These are phyloP conservation scores for Chlamydomonas asymmetrica DNA, from an alignment of 139 green algal genomes.

Conservation along the genomic window DNA sequence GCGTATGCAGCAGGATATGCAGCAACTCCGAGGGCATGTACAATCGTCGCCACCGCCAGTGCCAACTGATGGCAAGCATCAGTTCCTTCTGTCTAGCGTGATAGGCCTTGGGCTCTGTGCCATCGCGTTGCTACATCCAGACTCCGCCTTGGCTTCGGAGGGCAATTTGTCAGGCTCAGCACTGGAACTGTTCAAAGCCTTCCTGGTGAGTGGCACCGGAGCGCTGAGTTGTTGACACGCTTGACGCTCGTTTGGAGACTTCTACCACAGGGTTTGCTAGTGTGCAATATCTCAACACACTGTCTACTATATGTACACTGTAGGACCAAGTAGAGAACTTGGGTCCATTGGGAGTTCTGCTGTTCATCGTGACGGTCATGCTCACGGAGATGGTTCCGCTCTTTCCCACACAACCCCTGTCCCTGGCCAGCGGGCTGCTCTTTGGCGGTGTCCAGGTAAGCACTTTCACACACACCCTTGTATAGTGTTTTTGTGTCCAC, in stretches of 20 bases:
- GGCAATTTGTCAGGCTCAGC: conserved; percentile 18
- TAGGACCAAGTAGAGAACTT: conserved; percentile 68
- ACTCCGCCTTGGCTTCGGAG: conserved; percentile 13
- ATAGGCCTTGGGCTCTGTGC: too few species aligned
- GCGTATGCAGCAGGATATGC: too few species aligned
- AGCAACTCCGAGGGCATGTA: too few species aligned
- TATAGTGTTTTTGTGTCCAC: conserved; percentile 15
- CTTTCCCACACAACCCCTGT: conserved; percentile 84
- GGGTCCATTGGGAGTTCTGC: conserved; percentile 58
- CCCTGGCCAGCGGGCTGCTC: conserved; percentile 73
- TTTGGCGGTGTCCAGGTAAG: conserved; percentile 75
- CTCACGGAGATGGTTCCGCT: conserved; percentile 81
- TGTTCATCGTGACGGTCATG: conserved; percentile 69
- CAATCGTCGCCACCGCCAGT: too few species aligned
- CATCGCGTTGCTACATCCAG: neutral
- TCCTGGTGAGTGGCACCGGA: conserved; percentile 35
- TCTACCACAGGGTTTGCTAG: neutral
- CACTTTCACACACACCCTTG: too few species aligned
- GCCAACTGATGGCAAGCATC: too few species aligned
- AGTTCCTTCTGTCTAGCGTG: too few species aligned
- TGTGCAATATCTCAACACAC: neutral
- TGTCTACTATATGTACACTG: neutral
- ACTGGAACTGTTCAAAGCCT: conserved; percentile 39
- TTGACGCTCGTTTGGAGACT: neutral
- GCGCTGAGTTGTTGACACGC: too few species aligned